Evolutionary conservation across 495 filamentous ascomycete genomes (phyloP).

Genomic region (Penicillium mononematosum): DNA sequence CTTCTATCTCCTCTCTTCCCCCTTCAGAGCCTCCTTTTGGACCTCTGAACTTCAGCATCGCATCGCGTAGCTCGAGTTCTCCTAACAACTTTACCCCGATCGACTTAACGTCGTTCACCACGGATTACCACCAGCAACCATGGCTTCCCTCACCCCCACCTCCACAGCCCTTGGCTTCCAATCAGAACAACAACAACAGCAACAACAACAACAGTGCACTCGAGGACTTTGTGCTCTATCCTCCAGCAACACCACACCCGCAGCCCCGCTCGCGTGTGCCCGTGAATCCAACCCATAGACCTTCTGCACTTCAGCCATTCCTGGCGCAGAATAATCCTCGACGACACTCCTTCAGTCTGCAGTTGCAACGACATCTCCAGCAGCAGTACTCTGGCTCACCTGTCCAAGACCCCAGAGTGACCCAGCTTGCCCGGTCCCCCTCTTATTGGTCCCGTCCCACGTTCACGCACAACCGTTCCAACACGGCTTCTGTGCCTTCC

Average conservation of each 20-base stretch:
- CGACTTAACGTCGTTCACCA: slow-evolving; percentile 62
- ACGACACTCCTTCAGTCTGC: slow-evolving; percentile 37
- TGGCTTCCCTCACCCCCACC: slow-evolving; percentile 59
- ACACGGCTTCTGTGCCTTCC: slow-evolving; percentile 38
- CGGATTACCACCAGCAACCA: slow-evolving; percentile 62
- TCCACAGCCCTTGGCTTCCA: slow-evolving; percentile 46
- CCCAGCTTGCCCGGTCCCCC: slow-evolving; percentile 43
- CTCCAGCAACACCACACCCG: slow-evolving; percentile 27
- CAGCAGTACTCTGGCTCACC: slow-evolving; percentile 39
- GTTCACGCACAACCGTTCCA: slow-evolving; percentile 35
- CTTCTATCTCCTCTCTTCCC: slow-evolving; percentile 39
- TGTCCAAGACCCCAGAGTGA: slow-evolving; percentile 38
- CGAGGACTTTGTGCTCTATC: slow-evolving; percentile 52
- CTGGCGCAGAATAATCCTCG: slow-evolving; percentile 37
- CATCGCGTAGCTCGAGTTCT: slow-evolving; percentile 55
- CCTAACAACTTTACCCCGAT: slow-evolving; percentile 45
- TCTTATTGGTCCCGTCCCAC: slow-evolving; percentile 47
- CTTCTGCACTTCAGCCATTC: slow-evolving; percentile 34
- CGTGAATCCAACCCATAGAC: slow-evolving; percentile 43
- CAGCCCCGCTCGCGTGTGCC: slow-evolving; percentile 40
- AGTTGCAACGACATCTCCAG: slow-evolving; percentile 39
- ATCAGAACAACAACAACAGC: slow-evolving; percentile 44
- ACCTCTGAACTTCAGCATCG: slow-evolving; percentile 58
- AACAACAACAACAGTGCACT: slow-evolving; percentile 42
- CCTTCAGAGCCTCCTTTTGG: slow-evolving; percentile 50